A percentile compares a stretch with the other conserved stretches of the same genome.
These are phyloP conservation scores for Nicotiana attenuata DNA, from an alignment of 257 asterid genomes.

Conservation along the genomic window DNA sequence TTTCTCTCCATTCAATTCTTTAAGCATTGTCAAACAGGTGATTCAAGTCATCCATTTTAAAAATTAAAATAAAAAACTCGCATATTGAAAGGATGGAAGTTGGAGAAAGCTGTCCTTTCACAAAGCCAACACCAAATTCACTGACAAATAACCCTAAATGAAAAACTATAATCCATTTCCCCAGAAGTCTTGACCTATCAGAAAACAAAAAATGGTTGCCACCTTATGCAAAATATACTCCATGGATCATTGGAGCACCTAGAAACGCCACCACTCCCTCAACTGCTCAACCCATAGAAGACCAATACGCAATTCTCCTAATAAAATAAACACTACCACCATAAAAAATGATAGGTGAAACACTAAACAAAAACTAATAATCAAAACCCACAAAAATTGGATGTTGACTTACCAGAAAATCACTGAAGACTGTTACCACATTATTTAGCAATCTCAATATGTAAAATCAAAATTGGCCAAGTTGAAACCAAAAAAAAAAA, in stretches of 20 bases:
- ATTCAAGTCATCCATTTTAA: background rate
- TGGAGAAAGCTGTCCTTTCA: background rate
- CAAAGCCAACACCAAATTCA: background rate
- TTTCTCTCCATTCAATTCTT: background rate
- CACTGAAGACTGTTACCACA: background rate
- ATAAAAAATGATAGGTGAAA: background rate
- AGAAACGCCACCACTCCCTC: background rate
- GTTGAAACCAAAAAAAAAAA: background rate
- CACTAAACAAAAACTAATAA: background rate
- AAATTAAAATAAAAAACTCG: background rate
- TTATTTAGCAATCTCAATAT: too few species aligned
- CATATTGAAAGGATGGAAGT: background rate
- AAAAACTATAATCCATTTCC: background rate
- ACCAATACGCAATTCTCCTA: background rate
- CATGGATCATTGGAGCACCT: background rate
- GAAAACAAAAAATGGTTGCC: too few species aligned
- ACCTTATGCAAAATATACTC: background rate
- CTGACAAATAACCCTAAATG: background rate
- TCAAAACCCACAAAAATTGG: background rate
- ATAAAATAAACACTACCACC: background rate
- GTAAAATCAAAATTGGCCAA: background rate
- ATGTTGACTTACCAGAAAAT: too few species aligned
- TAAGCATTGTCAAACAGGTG: background rate
- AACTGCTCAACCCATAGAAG: background rate
- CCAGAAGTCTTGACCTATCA: background rate